These are phyloP conservation scores for Rostrohypoxylon terebratum DNA, from an alignment of 495 filamentous ascomycete genomes.

Conservation along the genomic window DNA sequence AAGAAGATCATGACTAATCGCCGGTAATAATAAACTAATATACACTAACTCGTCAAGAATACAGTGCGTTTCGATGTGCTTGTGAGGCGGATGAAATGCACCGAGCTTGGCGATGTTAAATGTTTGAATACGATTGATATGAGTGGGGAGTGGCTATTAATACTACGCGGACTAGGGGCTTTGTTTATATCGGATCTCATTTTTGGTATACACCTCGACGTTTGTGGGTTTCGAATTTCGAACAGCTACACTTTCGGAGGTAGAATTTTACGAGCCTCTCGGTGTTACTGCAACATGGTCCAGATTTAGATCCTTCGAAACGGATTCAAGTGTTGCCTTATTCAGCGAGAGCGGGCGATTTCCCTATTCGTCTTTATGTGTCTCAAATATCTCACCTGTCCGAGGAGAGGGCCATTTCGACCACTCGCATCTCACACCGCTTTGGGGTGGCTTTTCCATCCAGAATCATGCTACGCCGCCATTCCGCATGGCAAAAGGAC, in stretches of 20 bases:
- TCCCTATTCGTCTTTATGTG: not conserved
- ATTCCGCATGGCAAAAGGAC: not conserved
- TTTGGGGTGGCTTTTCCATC: not conserved
- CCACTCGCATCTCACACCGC: not conserved
- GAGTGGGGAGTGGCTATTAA: not conserved
- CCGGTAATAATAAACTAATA: constrained; percentile 35
- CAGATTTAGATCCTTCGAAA: not conserved
- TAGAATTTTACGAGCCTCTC: not conserved
- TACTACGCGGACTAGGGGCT: not conserved
- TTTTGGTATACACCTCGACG: not conserved
- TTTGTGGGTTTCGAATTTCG: not conserved
- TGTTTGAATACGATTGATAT: not conserved
- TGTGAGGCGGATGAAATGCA: not conserved
- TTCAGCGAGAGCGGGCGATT: not conserved
- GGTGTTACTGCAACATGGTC: not conserved
- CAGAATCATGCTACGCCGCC: not conserved
- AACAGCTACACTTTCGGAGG: not conserved
- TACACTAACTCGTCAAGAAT: not conserved
- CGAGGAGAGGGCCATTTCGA: not conserved
- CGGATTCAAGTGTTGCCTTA: not conserved
- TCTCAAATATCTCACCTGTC: constrained; percentile 1
- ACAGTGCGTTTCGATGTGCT: not conserved
- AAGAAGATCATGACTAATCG: constrained; percentile 30
- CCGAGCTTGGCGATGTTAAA: not conserved
- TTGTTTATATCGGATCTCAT: not conserved